Evolutionary conservation across 2,329 filamentous ascomycete genomes (phyloP).

Genomic region (Trematosphaeria pertusa): DNA sequence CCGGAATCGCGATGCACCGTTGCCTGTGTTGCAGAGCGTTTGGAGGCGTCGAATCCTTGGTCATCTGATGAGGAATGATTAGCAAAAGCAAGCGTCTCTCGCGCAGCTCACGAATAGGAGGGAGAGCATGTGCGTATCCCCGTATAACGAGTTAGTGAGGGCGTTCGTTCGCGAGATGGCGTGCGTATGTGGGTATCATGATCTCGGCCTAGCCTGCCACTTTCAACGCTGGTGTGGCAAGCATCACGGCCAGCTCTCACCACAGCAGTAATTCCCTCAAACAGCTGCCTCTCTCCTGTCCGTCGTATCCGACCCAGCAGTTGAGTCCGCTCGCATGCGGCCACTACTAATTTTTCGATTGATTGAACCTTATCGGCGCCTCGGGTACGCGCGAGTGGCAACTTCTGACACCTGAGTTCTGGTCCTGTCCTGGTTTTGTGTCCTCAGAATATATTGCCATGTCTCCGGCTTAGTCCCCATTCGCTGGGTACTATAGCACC

Average conservation of each 20-base stretch:
- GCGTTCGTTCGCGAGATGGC: constrained; percentile 21
- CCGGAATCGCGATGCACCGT: constrained; percentile 31
- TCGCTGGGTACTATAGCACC: neutral
- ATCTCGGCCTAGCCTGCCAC: constrained; percentile 11
- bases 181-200: constrained; percentile 6
- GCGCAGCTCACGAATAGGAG: constrained; percentile 17
- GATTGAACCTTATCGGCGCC: constrained; percentile 10
- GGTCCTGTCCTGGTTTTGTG: constrained; percentile 2
- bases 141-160: constrained; percentile 12
- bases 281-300: neutral
- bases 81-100: constrained; percentile 22
- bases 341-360: constrained; percentile 5
- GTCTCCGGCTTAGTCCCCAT: neutral
- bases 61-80: constrained; percentile 30
- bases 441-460: constrained; percentile 7
- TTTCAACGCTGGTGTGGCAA: constrained; percentile 10
- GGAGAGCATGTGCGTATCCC: constrained; percentile 10
- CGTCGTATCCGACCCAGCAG: constrained; percentile 2
- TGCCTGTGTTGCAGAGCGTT: constrained; percentile 23
- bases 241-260: constrained; percentile 11
- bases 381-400: constrained; percentile 15
- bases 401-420: constrained; percentile 1
- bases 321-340: neutral
- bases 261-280: constrained; percentile 8
- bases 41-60: constrained; percentile 27